Conservation (phyloP, 2,329 filamentous ascomycete species). For the Hypoxylon sp. region DNA sequence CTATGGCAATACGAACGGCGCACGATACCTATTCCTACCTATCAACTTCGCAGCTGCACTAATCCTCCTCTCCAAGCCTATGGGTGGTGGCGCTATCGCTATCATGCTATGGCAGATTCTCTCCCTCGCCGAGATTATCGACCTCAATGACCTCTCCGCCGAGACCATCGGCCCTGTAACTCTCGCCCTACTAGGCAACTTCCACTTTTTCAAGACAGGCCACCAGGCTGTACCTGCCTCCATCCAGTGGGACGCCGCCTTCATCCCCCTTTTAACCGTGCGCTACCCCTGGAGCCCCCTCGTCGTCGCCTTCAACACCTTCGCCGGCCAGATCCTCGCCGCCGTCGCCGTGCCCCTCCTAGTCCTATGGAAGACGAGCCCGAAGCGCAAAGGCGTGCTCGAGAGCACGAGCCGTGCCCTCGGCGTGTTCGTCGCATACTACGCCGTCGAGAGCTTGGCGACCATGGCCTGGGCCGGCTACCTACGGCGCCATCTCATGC, state of each 20-base stretch:
- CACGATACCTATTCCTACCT: slow-evolving; percentile 87
- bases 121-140: slow-evolving; percentile 76
- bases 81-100: slow-evolving; percentile 88
- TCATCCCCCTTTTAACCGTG: slow-evolving; percentile 86
- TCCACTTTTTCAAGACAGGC: slow-evolving; percentile 97
- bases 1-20: slow-evolving; percentile 93
- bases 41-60: slow-evolving; percentile 83
- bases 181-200: slow-evolving; percentile 89
- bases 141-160: slow-evolving; percentile 72
- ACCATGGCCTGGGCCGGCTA: slow-evolving; percentile 93
- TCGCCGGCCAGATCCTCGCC: slow-evolving; percentile 88
- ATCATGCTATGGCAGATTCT: slow-evolving; percentile 91
- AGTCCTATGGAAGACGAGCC: slow-evolving; percentile 89
- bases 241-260: slow-evolving; percentile 97
- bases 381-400: slow-evolving; percentile 78
- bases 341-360: slow-evolving; percentile 84
- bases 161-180: slow-evolving; percentile 86
- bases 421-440: slow-evolving; percentile 83
- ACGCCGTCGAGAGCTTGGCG: slow-evolving; percentile 84
- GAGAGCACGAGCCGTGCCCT: slow-evolving; percentile 79
- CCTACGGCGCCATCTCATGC: slow-evolving; percentile 92
- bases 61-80: slow-evolving; percentile 89
- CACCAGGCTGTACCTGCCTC: slow-evolving; percentile 90
- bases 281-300: slow-evolving; percentile 92
- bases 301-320: slow-evolving; percentile 86